Evolutionary conservation across 345 rosid species (phyloP).

Genomic region (Melaleuca alternifolia): DNA sequence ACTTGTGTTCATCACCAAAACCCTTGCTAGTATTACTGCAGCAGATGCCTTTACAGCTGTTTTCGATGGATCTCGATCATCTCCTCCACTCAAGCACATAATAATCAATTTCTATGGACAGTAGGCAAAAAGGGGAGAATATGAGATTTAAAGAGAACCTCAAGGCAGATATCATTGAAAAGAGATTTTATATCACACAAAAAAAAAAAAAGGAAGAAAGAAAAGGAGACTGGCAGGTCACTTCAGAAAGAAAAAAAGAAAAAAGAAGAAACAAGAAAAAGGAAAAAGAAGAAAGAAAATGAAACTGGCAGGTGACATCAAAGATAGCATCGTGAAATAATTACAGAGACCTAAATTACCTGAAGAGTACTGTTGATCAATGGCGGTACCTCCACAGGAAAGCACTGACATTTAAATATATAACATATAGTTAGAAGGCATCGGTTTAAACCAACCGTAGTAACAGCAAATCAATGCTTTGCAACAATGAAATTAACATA

Average conservation of each 20-base stretch:
- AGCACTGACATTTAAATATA: slow-evolving; percentile 47
- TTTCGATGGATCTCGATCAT: slow-evolving; percentile 74
- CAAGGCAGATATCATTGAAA: not conserved
- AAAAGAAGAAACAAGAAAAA: not conserved
- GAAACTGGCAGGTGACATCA: not conserved
- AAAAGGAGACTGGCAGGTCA: too few relatives aligned
- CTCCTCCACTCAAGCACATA: slow-evolving; percentile 83
- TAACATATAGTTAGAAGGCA: not conserved
- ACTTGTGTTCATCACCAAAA: slow-evolving; percentile 90
- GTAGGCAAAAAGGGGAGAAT: not conserved
- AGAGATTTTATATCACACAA: not conserved
- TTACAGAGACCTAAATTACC: slow-evolving; percentile 25
- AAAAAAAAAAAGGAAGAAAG: not conserved
- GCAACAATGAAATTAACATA: not conserved
- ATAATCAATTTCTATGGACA: slow-evolving; percentile 59
- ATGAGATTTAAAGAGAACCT: not conserved
- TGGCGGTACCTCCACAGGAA: slow-evolving; percentile 77
- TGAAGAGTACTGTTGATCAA: slow-evolving; percentile 73
- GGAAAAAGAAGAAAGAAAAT: not conserved
- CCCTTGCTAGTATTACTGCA: slow-evolving; percentile 81
- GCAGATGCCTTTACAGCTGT: slow-evolving; percentile 76
- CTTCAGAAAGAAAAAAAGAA: not conserved
- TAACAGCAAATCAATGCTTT: not conserved
- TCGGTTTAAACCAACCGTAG: not conserved
- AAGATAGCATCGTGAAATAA: not conserved